Conservation (phyloP, 1,284 basidiomycete species). For the Takashimella tepidaria region DNA sequence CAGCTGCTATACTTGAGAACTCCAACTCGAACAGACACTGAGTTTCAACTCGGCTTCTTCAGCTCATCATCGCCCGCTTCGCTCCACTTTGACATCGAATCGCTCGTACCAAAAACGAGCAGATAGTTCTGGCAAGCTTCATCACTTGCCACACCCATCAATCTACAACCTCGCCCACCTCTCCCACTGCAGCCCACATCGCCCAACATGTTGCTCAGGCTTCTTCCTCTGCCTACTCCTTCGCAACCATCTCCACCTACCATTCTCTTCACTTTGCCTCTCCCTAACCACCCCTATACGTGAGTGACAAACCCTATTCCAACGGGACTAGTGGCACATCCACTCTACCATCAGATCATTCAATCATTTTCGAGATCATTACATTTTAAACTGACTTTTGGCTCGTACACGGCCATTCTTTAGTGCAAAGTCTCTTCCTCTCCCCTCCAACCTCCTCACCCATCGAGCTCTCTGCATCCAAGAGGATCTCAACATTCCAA, state of each 20-base stretch:
- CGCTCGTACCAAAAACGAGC: no score
- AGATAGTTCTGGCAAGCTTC: no score
- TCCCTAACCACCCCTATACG: constrained; percentile 55
- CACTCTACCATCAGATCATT: no score
- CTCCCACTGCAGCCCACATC: neutral
- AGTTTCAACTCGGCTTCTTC: no score
- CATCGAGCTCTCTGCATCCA: constrained; percentile 43
- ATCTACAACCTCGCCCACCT: neutral
- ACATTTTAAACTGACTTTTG: constrained; percentile 1
- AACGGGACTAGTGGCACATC: no score
- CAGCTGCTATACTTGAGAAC: no score
- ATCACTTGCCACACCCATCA: no score
- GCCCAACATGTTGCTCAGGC: constrained; percentile 61
- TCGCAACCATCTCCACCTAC: constrained; percentile 57
- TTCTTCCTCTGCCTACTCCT: constrained; percentile 54
- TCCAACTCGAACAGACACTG: no score
- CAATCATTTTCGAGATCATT: neutral
- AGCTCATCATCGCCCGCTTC: no score
- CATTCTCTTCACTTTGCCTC: constrained; percentile 65
- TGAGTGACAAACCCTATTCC: constrained; percentile 18
- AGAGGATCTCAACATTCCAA: constrained; percentile 45
- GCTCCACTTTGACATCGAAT: no score
- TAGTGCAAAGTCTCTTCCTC: constrained; percentile 27
- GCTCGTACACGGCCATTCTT: constrained; percentile 17
- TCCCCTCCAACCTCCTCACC: constrained; percentile 45